These are phyloP conservation scores for Ganoderma lucidum DNA, from an alignment of 1,284 basidiomycete genomes.

Conservation along the genomic window DNA sequence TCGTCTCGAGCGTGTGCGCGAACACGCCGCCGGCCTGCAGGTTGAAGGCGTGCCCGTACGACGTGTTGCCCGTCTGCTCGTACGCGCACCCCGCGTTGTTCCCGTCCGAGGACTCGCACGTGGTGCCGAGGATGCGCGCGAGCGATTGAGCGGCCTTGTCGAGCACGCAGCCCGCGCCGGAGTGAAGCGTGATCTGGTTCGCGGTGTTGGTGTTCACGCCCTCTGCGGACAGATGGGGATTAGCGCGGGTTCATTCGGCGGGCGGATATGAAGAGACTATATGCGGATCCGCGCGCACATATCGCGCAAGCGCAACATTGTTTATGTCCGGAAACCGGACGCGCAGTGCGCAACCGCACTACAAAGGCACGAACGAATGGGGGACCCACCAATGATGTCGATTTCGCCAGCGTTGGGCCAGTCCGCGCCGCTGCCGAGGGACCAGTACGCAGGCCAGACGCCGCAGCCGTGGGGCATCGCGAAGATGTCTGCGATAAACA, in stretches of 20 bases:
- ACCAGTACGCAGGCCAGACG: conserved; percentile 83
- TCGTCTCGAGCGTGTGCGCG: conserved; percentile 72
- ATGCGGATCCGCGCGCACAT: background rate
- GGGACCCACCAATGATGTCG: conserved; percentile 42
- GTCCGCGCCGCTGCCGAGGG: conserved; percentile 57
- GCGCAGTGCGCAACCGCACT: background rate
- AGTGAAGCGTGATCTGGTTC: conserved; percentile 82
- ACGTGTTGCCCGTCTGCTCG: conserved; percentile 55
- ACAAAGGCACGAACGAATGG: background rate
- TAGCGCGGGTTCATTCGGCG: background rate
- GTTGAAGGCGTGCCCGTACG: conserved; percentile 82
- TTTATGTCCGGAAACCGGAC: background rate
- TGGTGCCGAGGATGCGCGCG: conserved; percentile 46
- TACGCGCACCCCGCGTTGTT: conserved; percentile 77
- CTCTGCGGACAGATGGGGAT: conserved; percentile 42
- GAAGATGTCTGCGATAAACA: conserved; percentile 83
- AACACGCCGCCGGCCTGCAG: conserved; percentile 74
- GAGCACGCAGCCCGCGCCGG: conserved; percentile 59
- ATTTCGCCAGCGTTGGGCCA: conserved; percentile 74
- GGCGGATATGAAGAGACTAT: background rate
- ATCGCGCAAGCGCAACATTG: conserved; percentile 2
- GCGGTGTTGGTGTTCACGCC: conserved; percentile 63
- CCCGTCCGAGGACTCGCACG: conserved; percentile 55
- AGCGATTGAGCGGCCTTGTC: conserved; percentile 43
- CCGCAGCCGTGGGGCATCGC: conserved; percentile 83